Conservation (phyloP, 2,329 filamentous ascomycete species). For the Tolypocladium guangdongense region DNA sequence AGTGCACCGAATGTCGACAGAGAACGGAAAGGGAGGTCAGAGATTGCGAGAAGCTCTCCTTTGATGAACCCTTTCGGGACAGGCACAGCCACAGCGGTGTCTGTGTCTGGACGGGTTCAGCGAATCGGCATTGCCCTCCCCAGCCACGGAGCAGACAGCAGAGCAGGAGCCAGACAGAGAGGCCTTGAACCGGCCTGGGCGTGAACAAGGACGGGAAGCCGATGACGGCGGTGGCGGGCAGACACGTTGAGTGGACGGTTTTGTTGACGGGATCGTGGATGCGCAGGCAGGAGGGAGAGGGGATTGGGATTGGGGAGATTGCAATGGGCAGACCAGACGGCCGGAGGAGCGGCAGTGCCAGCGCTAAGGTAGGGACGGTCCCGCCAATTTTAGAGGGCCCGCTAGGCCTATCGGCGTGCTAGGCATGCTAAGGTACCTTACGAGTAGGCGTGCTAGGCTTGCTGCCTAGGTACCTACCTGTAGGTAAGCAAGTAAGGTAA, state of each 20-base stretch:
- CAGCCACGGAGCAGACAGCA: neutral
- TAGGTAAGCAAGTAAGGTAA: no score
- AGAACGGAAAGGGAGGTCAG: neutral
- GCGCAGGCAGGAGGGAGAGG: neutral
- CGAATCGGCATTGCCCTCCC: neutral
- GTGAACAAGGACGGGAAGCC: neutral
- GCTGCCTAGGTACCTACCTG: no score
- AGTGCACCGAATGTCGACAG: no score
- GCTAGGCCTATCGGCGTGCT: no score
- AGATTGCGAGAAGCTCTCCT: neutral
- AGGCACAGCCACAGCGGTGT: neutral
- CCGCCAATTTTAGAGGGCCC: neutral
- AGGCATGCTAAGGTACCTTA: no score
- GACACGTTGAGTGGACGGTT: neutral
- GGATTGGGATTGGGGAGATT: neutral
- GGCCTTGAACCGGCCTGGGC: neutral
- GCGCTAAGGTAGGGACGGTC: constrained; percentile 1
- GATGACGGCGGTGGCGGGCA: neutral
- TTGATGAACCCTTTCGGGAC: neutral
- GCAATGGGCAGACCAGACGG: neutral
- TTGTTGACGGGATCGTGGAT: neutral
- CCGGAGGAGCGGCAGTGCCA: constrained; percentile 3
- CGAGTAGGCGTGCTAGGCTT: no score
- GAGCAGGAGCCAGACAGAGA: neutral
- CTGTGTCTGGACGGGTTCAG: neutral